Evolutionary conservation across 495 filamentous ascomycete species (phyloP).

Genomic region (Aspergillus diversus): DNA sequence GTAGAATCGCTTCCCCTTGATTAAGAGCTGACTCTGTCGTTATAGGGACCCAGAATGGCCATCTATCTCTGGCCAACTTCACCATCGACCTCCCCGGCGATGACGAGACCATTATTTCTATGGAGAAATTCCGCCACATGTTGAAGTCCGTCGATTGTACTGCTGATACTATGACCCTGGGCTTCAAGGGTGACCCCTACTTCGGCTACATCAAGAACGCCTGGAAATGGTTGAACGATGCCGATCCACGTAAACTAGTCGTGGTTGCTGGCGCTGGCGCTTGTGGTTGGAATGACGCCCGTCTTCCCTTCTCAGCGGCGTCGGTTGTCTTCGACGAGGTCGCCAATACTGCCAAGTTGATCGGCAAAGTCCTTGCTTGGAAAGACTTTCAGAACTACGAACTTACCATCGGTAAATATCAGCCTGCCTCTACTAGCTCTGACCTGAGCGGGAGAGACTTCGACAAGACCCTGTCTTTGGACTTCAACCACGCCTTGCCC

Average conservation of each 20-base stretch:
- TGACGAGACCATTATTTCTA: slow-evolving; percentile 37
- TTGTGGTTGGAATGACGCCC: slow-evolving; percentile 38
- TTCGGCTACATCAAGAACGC: slow-evolving; percentile 33
- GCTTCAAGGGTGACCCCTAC: slow-evolving; percentile 31
- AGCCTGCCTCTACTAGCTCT: neutral
- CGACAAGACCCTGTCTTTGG: slow-evolving; percentile 31
- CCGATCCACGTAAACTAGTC: slow-evolving; percentile 37
- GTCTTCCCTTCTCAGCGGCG: slow-evolving; percentile 38
- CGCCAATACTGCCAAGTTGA: slow-evolving; percentile 31
- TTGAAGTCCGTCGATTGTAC: slow-evolving; percentile 36
- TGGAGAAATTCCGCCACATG: slow-evolving; percentile 40
- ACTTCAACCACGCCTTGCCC: slow-evolving; percentile 32
- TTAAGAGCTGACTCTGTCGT: neutral
- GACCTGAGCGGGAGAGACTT: slow-evolving; percentile 27
- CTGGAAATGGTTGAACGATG: slow-evolving; percentile 48
- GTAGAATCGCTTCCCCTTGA: neutral
- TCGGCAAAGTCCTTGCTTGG: slow-evolving; percentile 34
- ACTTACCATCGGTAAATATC: slow-evolving; percentile 31
- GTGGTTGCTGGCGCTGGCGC: slow-evolving; percentile 41
- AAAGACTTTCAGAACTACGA: slow-evolving; percentile 36
- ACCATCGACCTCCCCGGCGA: slow-evolving; percentile 35
- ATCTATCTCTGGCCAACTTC: slow-evolving; percentile 36
- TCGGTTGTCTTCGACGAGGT: slow-evolving; percentile 36
- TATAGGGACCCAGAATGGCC: slow-evolving; percentile 19
- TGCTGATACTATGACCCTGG: slow-evolving; percentile 30